phyloP scores from a whole-genome alignment of 805 yeast genomes.

The Nakazawaea siamensis region DNA sequence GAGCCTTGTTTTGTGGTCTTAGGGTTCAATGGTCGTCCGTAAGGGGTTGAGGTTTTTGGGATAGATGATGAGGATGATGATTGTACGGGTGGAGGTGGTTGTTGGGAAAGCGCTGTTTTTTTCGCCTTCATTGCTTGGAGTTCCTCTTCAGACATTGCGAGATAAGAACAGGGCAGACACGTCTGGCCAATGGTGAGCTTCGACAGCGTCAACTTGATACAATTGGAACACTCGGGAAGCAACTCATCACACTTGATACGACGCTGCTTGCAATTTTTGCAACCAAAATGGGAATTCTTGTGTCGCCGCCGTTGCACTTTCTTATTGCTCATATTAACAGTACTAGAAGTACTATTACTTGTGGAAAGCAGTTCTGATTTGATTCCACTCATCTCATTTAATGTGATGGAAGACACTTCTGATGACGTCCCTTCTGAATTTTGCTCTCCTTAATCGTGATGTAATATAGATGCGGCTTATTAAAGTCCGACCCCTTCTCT shows the following conservation, averaged over 20 bases:
- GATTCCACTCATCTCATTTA: too few relatives aligned
- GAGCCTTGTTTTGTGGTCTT: not conserved
- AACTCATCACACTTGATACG: constrained; percentile 60
- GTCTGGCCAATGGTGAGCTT: not conserved
- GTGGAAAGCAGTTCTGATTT: too few relatives aligned
- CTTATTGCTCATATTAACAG: too few relatives aligned
- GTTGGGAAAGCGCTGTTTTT: not conserved
- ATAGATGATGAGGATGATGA: not conserved
- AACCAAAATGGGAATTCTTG: constrained; percentile 67
- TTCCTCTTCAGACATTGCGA: not conserved
- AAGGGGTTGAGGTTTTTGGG: not conserved
- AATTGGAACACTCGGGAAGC: constrained; percentile 50
- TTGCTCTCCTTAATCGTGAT: too few relatives aligned
- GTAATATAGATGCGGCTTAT: too few relatives aligned
- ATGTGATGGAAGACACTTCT: too few relatives aligned
- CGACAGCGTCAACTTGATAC: constrained; percentile 24
- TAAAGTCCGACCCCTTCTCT: too few relatives aligned
- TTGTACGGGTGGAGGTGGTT: not conserved
- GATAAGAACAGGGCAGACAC: constrained; percentile 2
- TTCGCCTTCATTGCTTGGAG: not conserved
- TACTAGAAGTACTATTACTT: too few relatives aligned
- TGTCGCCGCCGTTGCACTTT: too few relatives aligned
- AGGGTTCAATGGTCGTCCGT: not conserved
- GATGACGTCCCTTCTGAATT: too few relatives aligned
- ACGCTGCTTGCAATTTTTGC: constrained; percentile 57